Conservation (phyloP, 2,329 filamentous ascomycete species). For the Coccinonectria pachysandricola region DNA sequence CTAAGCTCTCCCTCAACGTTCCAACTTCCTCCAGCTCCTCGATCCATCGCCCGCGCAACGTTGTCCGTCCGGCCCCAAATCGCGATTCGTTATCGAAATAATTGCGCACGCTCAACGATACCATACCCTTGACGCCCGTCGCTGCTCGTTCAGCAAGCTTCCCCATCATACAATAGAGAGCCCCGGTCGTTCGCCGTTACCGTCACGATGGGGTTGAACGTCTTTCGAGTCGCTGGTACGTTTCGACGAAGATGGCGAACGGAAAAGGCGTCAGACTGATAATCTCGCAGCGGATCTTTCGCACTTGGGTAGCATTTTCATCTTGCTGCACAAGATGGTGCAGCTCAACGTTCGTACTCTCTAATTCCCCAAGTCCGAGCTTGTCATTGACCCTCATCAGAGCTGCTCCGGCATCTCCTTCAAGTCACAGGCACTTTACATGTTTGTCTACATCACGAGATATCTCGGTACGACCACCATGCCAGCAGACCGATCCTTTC, state of each 20-base stretch:
- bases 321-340: constrained; percentile 94
- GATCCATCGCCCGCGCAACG: too few species aligned
- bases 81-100: too few species aligned
- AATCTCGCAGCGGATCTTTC: constrained; percentile 70
- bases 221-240: constrained; percentile 49
- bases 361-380: constrained; percentile 1
- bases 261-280: constrained; percentile 8
- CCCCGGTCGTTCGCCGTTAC: constrained; percentile 9
- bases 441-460: constrained; percentile 85
- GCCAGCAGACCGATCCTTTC: neutral
- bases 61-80: too few species aligned
- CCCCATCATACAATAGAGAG: constrained; percentile 4
- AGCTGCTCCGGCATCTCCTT: constrained; percentile 97
- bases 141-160: constrained; percentile 13
- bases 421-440: constrained; percentile 93
- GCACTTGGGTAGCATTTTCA: constrained; percentile 87
- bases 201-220: constrained; percentile 39
- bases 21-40: too few species aligned
- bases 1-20: constrained; percentile 11
- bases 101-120: too few species aligned
- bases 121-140: constrained; percentile 10
- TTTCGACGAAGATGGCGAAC: constrained; percentile 5
- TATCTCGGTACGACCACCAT: constrained; percentile 61
- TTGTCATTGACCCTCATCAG: constrained; percentile 36
- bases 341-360: constrained; percentile 69